These are phyloP conservation scores for Phytophthora cactorum DNA, from an alignment of 352 stramenopile genomes.

Conservation along the genomic window DNA sequence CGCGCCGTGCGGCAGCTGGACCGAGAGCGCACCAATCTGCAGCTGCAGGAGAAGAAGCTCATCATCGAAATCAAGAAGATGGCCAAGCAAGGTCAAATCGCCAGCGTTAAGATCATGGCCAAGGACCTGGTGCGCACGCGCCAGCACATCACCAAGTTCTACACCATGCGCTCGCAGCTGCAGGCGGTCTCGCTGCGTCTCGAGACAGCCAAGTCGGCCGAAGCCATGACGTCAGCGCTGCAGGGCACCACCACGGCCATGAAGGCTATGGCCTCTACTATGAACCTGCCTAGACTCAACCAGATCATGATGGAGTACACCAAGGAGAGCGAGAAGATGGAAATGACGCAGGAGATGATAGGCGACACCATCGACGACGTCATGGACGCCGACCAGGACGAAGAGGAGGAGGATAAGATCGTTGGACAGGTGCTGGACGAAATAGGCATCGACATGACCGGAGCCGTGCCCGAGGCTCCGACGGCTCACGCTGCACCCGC, in stretches of 20 bases:
- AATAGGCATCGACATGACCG: constrained; percentile 95
- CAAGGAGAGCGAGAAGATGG: constrained; percentile 97
- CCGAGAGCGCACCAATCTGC: constrained; percentile 92
- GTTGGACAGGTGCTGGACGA: constrained; percentile 97
- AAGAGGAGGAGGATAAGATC: constrained; percentile 97
- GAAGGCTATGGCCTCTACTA: constrained; percentile 93
- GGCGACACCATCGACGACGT: constrained; percentile 97
- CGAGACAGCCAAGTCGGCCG: constrained; percentile 95
- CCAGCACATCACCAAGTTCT: constrained; percentile 98
- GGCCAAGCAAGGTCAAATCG: constrained; percentile 96
- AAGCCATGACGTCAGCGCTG: constrained; percentile 94
- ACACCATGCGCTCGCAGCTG: constrained; percentile 97
- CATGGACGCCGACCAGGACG: constrained; percentile 94
- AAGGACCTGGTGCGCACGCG: constrained; percentile 96
- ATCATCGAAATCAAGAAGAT: constrained; percentile 98
- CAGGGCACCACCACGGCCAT: constrained; percentile 86
- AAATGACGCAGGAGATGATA: constrained; percentile 98
- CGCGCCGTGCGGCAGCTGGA: constrained; percentile 96
- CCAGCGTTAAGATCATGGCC: constrained; percentile 97
- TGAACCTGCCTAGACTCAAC: constrained; percentile 96
- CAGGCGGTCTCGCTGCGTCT: constrained; percentile 95
- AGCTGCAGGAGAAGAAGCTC: constrained; percentile 95
- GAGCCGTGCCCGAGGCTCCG: constrained; percentile 91
- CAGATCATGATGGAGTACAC: constrained; percentile 99
- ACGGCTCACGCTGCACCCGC: constrained; percentile 49